phyloP scores from a whole-genome alignment of 1,284 basidiomycete species.

The Testicularia cyperi region DNA sequence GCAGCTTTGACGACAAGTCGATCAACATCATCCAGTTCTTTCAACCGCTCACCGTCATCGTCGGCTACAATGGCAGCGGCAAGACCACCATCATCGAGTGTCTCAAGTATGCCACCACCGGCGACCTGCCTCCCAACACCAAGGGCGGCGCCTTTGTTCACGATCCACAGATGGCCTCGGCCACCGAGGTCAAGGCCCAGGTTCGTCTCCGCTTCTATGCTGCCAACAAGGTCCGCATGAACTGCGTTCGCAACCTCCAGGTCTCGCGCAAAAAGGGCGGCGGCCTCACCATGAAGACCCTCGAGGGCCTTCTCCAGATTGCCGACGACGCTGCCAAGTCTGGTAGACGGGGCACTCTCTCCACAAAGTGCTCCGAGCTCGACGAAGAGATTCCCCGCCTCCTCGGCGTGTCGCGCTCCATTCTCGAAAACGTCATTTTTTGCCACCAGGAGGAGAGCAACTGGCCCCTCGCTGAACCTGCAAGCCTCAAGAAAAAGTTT shows the following conservation, averaged over 20 bases:
- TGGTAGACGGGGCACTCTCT: constrained; percentile 46
- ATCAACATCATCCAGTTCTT: constrained; percentile 96
- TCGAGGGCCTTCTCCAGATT: constrained; percentile 83
- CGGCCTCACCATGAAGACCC: constrained; percentile 91
- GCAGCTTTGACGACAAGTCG: constrained; percentile 73
- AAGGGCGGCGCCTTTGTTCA: constrained; percentile 97
- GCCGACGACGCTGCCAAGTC: constrained; percentile 72
- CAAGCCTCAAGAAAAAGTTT: constrained; percentile 93
- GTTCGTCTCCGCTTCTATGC: constrained; percentile 91
- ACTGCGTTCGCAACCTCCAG: constrained; percentile 88
- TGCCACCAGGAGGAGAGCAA: constrained; percentile 99
- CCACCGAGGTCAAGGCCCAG: constrained; percentile 97
- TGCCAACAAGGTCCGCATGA: constrained; percentile 73
- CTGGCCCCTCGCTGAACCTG: constrained; percentile 92
- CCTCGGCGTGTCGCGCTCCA: constrained; percentile 92
- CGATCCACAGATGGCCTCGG: constrained; percentile 93
- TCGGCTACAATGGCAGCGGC: constrained; percentile 96
- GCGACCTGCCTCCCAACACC: constrained; percentile 94
- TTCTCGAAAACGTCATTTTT: constrained; percentile 98
- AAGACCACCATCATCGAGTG: constrained; percentile 99
- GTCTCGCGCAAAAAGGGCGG: constrained; percentile 75
- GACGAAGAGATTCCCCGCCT: constrained; percentile 81
- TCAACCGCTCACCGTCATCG: constrained; percentile 95
- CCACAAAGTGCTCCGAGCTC: constrained; percentile 68
- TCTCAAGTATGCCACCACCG: constrained; percentile 97